phyloP scores from a whole-genome alignment of 2,329 filamentous ascomycete species.

The Rachicladosporium sp. region DNA sequence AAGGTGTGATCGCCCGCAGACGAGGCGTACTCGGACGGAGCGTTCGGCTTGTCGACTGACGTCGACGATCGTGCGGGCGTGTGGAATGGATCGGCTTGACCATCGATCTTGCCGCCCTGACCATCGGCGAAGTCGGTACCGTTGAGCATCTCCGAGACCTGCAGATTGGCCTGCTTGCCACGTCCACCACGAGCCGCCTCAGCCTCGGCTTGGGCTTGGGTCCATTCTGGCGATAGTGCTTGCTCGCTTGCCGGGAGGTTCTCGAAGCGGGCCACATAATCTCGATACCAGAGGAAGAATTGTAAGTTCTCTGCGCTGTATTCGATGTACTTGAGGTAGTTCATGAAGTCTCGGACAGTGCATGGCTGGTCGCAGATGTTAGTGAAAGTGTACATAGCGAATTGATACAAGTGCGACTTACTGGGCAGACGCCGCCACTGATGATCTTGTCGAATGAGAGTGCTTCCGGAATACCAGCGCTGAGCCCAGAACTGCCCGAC shows the following conservation, averaged over 20 bases:
- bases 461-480: slow-evolving; percentile 54
- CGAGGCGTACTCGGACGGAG: slow-evolving; percentile 20
- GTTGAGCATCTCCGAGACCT: slow-evolving; percentile 43
- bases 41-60: slow-evolving; percentile 17
- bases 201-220: slow-evolving; percentile 44
- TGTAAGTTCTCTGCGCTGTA: slow-evolving; percentile 70
- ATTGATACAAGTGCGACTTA: slow-evolving; percentile 24
- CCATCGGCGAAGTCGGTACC: slow-evolving; percentile 49
- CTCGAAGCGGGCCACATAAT: slow-evolving; percentile 50
- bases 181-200: slow-evolving; percentile 30
- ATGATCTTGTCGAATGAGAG: slow-evolving; percentile 67
- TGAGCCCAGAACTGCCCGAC: slow-evolving; percentile 34
- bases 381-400: slow-evolving; percentile 3
- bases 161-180: slow-evolving; percentile 32
- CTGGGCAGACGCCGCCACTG: slow-evolving; percentile 62
- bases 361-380: slow-evolving; percentile 46
- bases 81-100: slow-evolving; percentile 44
- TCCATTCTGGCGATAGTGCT: slow-evolving; percentile 57
- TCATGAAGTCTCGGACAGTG: slow-evolving; percentile 71
- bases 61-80: slow-evolving; percentile 47
- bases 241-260: slow-evolving; percentile 41
- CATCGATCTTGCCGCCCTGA: slow-evolving; percentile 25
- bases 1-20: slow-evolving; percentile 20
- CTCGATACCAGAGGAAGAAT: slow-evolving; percentile 50
- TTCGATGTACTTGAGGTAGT: slow-evolving; percentile 71